Conservation (phyloP, 192 early-diverging fungal species). For the Podila epigama region DNA sequence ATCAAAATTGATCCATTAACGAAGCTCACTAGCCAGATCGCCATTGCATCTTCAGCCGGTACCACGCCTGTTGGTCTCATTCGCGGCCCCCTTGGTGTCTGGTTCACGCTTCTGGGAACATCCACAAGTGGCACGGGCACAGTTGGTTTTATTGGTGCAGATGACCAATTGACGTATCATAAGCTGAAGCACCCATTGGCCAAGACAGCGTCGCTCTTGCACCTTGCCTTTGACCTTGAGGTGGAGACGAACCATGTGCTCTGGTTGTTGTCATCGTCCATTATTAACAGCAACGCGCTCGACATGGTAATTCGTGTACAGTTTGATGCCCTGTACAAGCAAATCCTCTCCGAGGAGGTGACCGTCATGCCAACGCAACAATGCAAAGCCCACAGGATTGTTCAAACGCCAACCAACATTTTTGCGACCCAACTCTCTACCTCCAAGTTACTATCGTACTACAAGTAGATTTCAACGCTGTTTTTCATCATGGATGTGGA, state of each 20-base stretch:
- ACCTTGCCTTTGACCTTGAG: slow-evolving; percentile 21
- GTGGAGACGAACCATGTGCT: not conserved
- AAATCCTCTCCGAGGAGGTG: slow-evolving; percentile 19
- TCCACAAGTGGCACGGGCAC: slow-evolving; percentile 20
- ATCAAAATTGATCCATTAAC: slow-evolving; percentile 17
- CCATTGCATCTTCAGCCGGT: not conserved
- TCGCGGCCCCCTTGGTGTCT: slow-evolving; percentile 16
- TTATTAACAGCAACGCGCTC: slow-evolving; percentile 20
- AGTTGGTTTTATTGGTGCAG: slow-evolving; percentile 7
- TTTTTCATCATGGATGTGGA: no score
- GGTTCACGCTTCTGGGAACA: slow-evolving; percentile 23
- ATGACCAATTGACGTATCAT: slow-evolving; percentile 4
- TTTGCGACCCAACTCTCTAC: slow-evolving; percentile 14
- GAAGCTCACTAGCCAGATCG: not conserved
- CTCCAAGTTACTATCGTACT: slow-evolving; percentile 18
- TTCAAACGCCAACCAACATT: not conserved
- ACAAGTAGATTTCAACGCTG: no score
- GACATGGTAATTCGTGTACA: slow-evolving; percentile 27
- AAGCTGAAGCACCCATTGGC: slow-evolving; percentile 1
- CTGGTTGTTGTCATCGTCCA: slow-evolving; percentile 38
- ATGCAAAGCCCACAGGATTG: slow-evolving; percentile 19
- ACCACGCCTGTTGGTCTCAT: slow-evolving; percentile 29
- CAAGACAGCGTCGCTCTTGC: slow-evolving; percentile 11
- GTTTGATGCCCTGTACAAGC: slow-evolving; percentile 5
- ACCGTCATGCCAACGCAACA: slow-evolving; percentile 14